Conservation (phyloP, 176 grass and related monocot species). For the Avena eriantha region DNA sequence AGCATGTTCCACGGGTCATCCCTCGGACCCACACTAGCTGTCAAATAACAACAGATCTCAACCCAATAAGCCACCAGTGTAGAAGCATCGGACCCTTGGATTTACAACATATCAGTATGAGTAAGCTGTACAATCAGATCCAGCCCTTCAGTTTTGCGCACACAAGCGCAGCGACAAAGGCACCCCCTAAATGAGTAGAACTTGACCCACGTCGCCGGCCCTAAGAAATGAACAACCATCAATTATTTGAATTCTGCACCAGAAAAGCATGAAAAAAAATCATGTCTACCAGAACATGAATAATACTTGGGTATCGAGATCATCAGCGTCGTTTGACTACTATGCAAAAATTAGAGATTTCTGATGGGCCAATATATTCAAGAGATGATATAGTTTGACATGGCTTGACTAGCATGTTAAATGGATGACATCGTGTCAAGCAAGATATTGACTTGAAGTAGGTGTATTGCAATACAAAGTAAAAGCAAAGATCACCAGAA, state of each 20-base stretch:
- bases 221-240: conserved; percentile 41
- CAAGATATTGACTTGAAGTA: not conserved
- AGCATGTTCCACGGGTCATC: not conserved
- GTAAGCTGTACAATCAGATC: conserved; percentile 53
- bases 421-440: no score
- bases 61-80: not conserved
- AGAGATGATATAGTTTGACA: no score
- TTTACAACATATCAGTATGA: not conserved
- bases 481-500: not conserved
- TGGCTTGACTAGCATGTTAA: no score
- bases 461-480: not conserved
- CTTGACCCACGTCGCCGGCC: conserved; percentile 52
- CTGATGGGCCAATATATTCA: no score
- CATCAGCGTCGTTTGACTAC: not conserved
- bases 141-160: conserved; percentile 64
- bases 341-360: no score
- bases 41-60: conserved; percentile 3
- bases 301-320: not conserved
- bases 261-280: conserved; percentile 1
- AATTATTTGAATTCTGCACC: not conserved
- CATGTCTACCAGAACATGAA: not conserved
- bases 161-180: conserved; percentile 54
- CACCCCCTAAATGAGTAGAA: conserved; percentile 70
- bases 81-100: not conserved
- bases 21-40: not conserved